Percentiles rank a stretch among this genome's conserved stretches.
Conservation (phyloP, 129 eudicot genomes). For the Dittrichia graveolens region DNA sequence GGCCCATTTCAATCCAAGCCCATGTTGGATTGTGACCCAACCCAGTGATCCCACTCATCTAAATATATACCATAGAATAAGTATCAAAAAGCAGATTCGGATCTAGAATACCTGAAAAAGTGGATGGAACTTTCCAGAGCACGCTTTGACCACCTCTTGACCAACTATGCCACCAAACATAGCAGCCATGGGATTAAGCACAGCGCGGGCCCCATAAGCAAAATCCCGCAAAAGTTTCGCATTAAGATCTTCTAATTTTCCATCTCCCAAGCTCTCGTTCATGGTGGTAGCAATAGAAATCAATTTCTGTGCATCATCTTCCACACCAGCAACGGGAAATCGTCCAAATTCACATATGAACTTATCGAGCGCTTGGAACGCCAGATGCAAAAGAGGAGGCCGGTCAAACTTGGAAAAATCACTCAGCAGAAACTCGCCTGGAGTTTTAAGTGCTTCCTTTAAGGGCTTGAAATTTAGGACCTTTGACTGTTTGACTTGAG, state of each 20-base stretch:
- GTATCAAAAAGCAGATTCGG: too few relatives aligned
- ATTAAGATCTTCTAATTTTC: slow-evolving; percentile 62
- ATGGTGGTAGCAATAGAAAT: slow-evolving; percentile 56
- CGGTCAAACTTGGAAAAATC: slow-evolving; percentile 93
- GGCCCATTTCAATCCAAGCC: neutral
- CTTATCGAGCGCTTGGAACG: slow-evolving; percentile 85
- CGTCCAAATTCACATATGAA: slow-evolving; percentile 57
- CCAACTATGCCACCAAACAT: slow-evolving; percentile 99
- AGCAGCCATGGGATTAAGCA: slow-evolving; percentile 95
- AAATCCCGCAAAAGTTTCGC: slow-evolving; percentile 72
- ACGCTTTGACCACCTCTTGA: slow-evolving; percentile 93
- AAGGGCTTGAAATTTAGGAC: slow-evolving; percentile 74
- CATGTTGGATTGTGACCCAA: neutral
- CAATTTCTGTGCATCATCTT: slow-evolving; percentile 77
- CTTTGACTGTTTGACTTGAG: slow-evolving; percentile 88
- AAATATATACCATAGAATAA: too few relatives aligned
- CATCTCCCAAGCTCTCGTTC: slow-evolving; percentile 58
- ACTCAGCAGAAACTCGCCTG: slow-evolving; percentile 81
- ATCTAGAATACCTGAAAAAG: slow-evolving; percentile 58
- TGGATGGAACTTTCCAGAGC: slow-evolving; percentile 97
- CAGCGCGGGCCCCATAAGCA: slow-evolving; percentile 89
- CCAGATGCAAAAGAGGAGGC: slow-evolving; percentile 87
- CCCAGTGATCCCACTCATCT: neutral
- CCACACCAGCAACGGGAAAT: slow-evolving; percentile 76
- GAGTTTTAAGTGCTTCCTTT: slow-evolving; percentile 67